Evolutionary conservation across 1,284 basidiomycete genomes (phyloP).

Genomic region (Phaffia rhodozyma): DNA sequence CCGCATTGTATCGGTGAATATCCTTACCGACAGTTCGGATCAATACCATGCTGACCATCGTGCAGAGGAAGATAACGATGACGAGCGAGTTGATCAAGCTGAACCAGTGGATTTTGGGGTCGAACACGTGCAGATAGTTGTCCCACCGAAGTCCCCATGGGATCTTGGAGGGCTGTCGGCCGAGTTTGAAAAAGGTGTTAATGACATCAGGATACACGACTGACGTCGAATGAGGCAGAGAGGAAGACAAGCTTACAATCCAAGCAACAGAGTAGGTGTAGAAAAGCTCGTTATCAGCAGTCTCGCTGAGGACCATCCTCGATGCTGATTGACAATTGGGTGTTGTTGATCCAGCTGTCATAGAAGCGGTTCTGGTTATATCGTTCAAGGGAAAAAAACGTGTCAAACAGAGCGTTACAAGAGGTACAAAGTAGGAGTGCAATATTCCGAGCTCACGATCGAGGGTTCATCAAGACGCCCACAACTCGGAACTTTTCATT

Average conservation of each 20-base stretch:
- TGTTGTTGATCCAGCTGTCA: constrained; percentile 19
- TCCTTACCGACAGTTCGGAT: constrained; percentile 77
- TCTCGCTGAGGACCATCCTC: constrained; percentile 50
- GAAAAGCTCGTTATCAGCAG: constrained; percentile 52
- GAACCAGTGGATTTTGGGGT: constrained; percentile 54
- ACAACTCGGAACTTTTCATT: constrained; percentile 65
- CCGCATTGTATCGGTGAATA: constrained; percentile 90
- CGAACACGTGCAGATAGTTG: constrained; percentile 48
- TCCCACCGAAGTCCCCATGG: constrained; percentile 87
- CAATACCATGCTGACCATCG: constrained; percentile 87
- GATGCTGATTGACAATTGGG: constrained; percentile 27
- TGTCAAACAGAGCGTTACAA: neutral
- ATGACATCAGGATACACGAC: too few species aligned
- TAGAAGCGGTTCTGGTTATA: constrained; percentile 14
- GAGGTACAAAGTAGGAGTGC: neutral
- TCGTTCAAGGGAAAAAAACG: neutral
- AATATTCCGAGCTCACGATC: constrained; percentile 41
- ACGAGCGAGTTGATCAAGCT: constrained; percentile 87
- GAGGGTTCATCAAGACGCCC: constrained; percentile 82
- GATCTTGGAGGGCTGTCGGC: constrained; percentile 57
- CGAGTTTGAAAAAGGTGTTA: neutral
- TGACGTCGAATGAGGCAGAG: neutral
- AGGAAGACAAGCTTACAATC: constrained; percentile 45
- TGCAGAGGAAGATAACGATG: constrained; percentile 78
- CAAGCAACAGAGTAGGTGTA: constrained; percentile 87